Evolutionary conservation across 441 rosid species (phyloP).

Genomic region (Brassica balearica): DNA sequence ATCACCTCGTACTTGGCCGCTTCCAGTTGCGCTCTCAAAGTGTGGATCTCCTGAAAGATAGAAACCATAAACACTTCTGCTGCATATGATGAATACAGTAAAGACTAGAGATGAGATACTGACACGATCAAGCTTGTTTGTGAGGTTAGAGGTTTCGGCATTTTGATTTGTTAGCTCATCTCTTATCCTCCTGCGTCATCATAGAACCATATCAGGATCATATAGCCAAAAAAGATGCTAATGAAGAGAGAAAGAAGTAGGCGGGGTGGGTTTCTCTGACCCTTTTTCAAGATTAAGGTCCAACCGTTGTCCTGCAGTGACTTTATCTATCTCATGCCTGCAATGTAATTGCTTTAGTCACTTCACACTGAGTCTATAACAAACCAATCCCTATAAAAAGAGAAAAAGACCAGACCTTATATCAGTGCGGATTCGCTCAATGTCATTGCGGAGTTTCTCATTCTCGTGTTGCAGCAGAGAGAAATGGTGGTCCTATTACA

Average conservation of each 20-base stretch:
- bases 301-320: conserved; percentile 67
- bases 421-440: conserved; percentile 65
- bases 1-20: conserved; percentile 71
- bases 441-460: conserved; percentile 65
- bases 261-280: conserved; percentile 33
- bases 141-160: conserved; percentile 61
- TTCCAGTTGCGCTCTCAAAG: conserved; percentile 64
- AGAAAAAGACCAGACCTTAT: conserved; percentile 51
- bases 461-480: conserved; percentile 68
- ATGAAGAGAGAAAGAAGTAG: neutral
- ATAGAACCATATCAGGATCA: conserved; percentile 7
- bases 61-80: neutral
- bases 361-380: conserved; percentile 12
- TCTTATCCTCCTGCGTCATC: conserved; percentile 55
- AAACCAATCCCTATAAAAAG: neutral
- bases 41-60: conserved; percentile 60
- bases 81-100: neutral
- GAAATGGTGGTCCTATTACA: conserved; percentile 60
- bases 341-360: conserved; percentile 16
- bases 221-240: neutral
- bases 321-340: conserved; percentile 71
- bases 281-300: conserved; percentile 74
- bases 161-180: conserved; percentile 67
- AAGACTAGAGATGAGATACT: conserved; percentile 15
- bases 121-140: conserved; percentile 74